Evolutionary conservation across 495 filamentous ascomycete species (phyloP), one percentile per base, ranked within the genome.

Genomic region (Daldinia childiae): DNA sequence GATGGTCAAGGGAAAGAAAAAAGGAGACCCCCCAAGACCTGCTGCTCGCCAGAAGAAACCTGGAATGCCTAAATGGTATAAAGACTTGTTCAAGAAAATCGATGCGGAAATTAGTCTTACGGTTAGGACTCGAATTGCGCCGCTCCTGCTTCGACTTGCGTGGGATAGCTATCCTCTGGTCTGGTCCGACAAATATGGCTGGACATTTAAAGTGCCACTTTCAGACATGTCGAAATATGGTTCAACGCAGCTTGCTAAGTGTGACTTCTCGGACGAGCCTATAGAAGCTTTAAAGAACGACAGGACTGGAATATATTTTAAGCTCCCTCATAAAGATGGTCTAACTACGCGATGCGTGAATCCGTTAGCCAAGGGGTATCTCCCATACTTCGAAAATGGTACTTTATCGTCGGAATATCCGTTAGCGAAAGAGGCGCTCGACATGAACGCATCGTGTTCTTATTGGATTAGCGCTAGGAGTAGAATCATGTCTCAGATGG

Each of bases 381-480:
- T 96, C 60, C 79, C 87, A 54, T 97, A 97, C 76, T 98, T 98
- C 74, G 96, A 98, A 74, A 92, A 91, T 27, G 94, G 93, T 1
- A 92, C 85, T 17, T 82, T 99, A 6, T 90, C 91, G 5, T 97
- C 93, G 17, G 92, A 97, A 73, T 97, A 89, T 77, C 79, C 89
- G 0, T 93, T 97, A 73, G 95, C 95, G 0, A 97, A 94, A 73
- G 93, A 97, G 76, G 95, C 95, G 5, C 83, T 98, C 59, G 91
- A 98, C 62, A 98, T 98, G 96, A 99, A 99, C 74, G 93, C 94
- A 2, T 94, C 92, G 0, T 99, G 95, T 75, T 97, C 94, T 1
- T 99, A 99, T 79, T 99, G 95, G 95, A 98, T 98, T 62, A 95
- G 91, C 71, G 93, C 96, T 19, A 86, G 95, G 61, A 93, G 97